phyloP scores from a whole-genome alignment of 768 basidiomycete genomes.

The Coprinopsis sp. region DNA sequence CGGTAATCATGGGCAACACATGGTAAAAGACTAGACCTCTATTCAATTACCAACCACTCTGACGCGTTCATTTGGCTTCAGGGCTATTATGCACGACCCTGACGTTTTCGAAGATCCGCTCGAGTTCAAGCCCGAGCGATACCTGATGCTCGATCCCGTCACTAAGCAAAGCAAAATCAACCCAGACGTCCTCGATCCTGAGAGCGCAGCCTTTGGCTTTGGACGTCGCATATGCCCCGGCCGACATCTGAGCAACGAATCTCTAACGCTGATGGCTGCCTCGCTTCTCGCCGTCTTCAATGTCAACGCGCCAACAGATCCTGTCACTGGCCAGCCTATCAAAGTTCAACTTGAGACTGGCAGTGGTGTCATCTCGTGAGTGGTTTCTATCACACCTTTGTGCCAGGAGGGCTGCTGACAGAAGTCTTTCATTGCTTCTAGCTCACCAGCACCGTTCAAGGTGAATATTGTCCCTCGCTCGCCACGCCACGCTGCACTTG shows the following conservation, averaged over 20 bases:
- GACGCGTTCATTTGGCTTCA: no score
- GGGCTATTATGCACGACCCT: conserved; percentile 25
- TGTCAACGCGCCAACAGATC: conserved; percentile 7
- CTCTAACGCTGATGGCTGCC: conserved; percentile 24
- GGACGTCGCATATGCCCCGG: conserved; percentile 37
- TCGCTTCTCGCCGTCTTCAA: conserved; percentile 16
- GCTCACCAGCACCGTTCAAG: conserved; percentile 4
- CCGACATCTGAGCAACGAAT: conserved; percentile 36
- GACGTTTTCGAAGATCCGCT: conserved; percentile 27
- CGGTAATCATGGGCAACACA: conserved; percentile 3
- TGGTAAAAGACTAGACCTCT: background rate
- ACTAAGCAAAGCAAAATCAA: conserved; percentile 14
- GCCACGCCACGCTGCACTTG: background rate
- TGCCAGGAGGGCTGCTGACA: background rate
- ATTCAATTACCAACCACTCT: background rate
- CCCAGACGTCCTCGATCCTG: conserved; percentile 9
- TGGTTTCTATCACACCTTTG: background rate
- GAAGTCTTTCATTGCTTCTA: no score
- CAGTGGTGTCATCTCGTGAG: conserved; percentile 7
- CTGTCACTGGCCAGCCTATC: conserved; percentile 1
- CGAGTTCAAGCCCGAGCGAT: conserved; percentile 29
- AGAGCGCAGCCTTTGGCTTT: conserved; percentile 14
- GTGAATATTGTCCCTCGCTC: conserved; percentile 1
- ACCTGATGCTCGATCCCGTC: no score
- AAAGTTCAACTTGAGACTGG: conserved; percentile 3